These are phyloP conservation scores for Cladosporium colombiae DNA, from an alignment of 2,329 filamentous ascomycete species.

Conservation along the genomic window DNA sequence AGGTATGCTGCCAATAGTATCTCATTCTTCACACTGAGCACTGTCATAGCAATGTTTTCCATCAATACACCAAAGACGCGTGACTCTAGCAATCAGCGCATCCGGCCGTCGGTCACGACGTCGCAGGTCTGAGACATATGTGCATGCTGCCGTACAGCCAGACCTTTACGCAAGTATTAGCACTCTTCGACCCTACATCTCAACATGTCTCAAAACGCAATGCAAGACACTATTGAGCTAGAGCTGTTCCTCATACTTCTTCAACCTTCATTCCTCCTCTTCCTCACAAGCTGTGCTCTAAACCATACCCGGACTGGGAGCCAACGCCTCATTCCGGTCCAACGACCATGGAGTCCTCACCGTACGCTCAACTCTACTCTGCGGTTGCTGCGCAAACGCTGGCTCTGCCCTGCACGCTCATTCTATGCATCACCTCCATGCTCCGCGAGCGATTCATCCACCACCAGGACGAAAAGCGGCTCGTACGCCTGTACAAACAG, in stretches of 20 bases:
- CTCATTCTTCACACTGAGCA: not conserved
- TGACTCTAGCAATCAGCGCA: not conserved
- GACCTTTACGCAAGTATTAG: constrained; percentile 1
- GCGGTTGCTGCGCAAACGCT: constrained; percentile 2
- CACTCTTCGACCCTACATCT: not conserved
- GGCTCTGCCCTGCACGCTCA: not conserved
- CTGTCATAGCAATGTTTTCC: not conserved
- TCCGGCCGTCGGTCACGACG: constrained; percentile 11
- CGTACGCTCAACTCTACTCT: not conserved
- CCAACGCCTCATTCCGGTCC: not conserved
- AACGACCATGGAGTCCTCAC: not conserved
- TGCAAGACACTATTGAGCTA: constrained; percentile 5
- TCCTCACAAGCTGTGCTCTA: not conserved
- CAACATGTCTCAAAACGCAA: constrained; percentile 10
- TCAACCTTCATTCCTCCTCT: not conserved
- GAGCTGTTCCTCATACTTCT: not conserved
- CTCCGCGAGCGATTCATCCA: constrained; percentile 13
- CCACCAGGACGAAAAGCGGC: not conserved
- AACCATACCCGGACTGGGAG: not conserved
- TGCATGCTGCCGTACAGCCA: constrained; percentile 18
- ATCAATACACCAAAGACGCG: not conserved
- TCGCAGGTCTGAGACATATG: constrained; percentile 18
- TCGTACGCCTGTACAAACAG: constrained; percentile 14
- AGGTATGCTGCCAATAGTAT: not conserved
- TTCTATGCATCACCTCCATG: constrained; percentile 15